Evolutionary conservation across 192 early-diverging fungal species (phyloP), one percentile per base, ranked within the genome.

Genomic region (Coemansia sp.): DNA sequence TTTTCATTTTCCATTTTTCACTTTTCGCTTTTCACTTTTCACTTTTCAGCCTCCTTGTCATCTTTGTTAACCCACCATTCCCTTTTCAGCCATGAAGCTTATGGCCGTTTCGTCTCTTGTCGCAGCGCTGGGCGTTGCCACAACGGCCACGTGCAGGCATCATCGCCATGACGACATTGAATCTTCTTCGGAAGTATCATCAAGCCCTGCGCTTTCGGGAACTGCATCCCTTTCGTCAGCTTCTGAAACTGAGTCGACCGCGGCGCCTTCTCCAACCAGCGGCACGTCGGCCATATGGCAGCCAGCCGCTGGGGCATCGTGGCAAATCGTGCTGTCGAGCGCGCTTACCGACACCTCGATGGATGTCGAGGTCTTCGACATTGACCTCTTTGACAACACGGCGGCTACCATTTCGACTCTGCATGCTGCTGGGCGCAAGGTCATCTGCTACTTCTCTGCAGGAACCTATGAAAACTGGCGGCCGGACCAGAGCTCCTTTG

Each of bases 381-480:
- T 57, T 7, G 55, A 57, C 15, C 10, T 57, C 16, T 57, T 57
- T 20, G 31, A 33, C 31, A 57, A 57, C 31, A 57, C 29, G 0
- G 55, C 55, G 16, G 15, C 55, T 2, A 57, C 55, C 29, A 57
- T 57, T 9, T 31, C 55, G 28, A 33, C 16, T 1, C 9, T 57
- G 29, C 55, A 57, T 31, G 7, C 29, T 2, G 55, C 55, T 3
- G 55, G 55, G 6, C 29, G 29, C 55, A 57, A 57, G 31, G 55
- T 31, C 10, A 57, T 57, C 28, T 57, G 55, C 30, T 57, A 57
- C 55, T 57, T 57, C 31, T 57, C 55, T 5, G 55, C 55, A 31
- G 55, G 55, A 4, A 57, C 21, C 10, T 57, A 57, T n/a, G 55
- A 57, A 30, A 31, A 57, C 55, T 57, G 55, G 55, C 55, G 55